These are phyloP conservation scores for Tylopilus sp. DNA, from an alignment of 768 basidiomycete genomes.

Conservation along the genomic window DNA sequence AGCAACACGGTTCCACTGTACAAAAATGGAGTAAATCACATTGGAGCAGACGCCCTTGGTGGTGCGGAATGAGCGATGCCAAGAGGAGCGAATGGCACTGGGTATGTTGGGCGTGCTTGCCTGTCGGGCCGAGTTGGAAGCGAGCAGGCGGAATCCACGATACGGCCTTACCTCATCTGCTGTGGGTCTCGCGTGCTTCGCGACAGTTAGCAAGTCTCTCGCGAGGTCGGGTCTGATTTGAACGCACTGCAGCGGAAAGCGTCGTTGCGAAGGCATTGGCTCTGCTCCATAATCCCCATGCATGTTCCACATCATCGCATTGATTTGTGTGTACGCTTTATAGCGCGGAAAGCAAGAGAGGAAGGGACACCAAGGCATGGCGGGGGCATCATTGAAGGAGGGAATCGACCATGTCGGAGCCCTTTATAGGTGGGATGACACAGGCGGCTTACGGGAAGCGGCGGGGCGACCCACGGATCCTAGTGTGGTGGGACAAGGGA, in stretches of 20 bases:
- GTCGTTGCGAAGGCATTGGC: conserved; percentile 10
- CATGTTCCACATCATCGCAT: conserved; percentile 29
- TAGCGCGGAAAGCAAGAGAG: conserved; percentile 33
- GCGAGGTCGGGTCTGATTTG: background rate
- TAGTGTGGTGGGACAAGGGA: conserved; percentile 21
- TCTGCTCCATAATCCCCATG: conserved; percentile 17
- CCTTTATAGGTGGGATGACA: conserved; percentile 26
- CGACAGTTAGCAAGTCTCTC: background rate
- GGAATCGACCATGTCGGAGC: background rate
- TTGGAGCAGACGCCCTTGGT: conserved; percentile 15
- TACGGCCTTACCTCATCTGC: conserved; percentile 12
- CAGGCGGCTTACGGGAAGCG: conserved; percentile 18
- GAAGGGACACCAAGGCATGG: conserved; percentile 31
- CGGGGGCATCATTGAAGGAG: conserved; percentile 8
- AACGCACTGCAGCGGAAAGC: conserved; percentile 21
- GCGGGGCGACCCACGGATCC: conserved; percentile 20
- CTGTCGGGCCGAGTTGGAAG: conserved; percentile 9
- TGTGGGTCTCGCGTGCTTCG: conserved; percentile 6
- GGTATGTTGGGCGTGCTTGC: conserved; percentile 12
- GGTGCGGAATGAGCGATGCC: conserved; percentile 18
- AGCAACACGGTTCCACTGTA: conserved; percentile 5
- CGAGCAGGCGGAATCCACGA: background rate
- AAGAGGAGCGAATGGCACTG: conserved; percentile 17
- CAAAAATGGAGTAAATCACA: conserved; percentile 12
- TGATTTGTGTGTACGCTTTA: conserved; percentile 33